phyloP scores from a whole-genome alignment of 1,139 yeast genomes.

The Candida sp. region DNA sequence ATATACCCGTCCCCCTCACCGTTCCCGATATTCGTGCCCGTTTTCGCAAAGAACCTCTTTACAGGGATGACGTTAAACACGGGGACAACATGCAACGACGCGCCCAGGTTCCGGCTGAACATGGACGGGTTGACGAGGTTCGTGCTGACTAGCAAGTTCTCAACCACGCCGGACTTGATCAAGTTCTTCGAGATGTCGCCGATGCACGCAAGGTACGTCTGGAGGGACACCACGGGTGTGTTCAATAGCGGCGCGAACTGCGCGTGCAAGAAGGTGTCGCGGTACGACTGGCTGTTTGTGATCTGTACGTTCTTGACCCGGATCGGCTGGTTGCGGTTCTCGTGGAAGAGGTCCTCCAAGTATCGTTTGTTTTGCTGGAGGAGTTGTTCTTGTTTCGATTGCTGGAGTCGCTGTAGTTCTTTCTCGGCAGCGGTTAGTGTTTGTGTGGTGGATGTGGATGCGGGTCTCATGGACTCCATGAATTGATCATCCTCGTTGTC shows the following conservation, averaged over 20 bases:
- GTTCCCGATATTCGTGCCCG: slow-evolving; percentile 95
- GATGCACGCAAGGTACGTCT: slow-evolving; percentile 37
- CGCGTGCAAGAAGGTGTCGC: slow-evolving; percentile 53
- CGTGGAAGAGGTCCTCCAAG: slow-evolving; percentile 44
- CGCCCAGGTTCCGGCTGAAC: slow-evolving; percentile 8
- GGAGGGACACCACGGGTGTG: slow-evolving; percentile 34
- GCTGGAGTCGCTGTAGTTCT: slow-evolving; percentile 31
- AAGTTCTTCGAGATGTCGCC: slow-evolving; percentile 51
- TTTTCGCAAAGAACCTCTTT: slow-evolving; percentile 73
- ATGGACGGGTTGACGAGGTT: slow-evolving; percentile 30
- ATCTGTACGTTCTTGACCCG: slow-evolving; percentile 53
- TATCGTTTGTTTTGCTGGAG: slow-evolving; percentile 42
- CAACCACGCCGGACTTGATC: slow-evolving; percentile 45
- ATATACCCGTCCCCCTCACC: slow-evolving; percentile 96
- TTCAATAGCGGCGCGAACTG: slow-evolving; percentile 61
- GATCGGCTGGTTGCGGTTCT: slow-evolving; percentile 49
- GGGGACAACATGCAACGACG: slow-evolving; percentile 51
- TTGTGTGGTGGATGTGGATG: slow-evolving; percentile 6
- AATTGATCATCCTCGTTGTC: slow-evolving; percentile 19
- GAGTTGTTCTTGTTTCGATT: slow-evolving; percentile 36
- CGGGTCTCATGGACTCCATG: slow-evolving; percentile 16
- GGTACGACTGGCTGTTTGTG: slow-evolving; percentile 54
- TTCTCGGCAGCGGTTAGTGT: slow-evolving; percentile 30
- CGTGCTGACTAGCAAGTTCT: slow-evolving; percentile 44
- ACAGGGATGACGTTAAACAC: slow-evolving; percentile 62